These are phyloP conservation scores for Rhazya stricta DNA, from an alignment of 257 asterid species.

Conservation along the genomic window DNA sequence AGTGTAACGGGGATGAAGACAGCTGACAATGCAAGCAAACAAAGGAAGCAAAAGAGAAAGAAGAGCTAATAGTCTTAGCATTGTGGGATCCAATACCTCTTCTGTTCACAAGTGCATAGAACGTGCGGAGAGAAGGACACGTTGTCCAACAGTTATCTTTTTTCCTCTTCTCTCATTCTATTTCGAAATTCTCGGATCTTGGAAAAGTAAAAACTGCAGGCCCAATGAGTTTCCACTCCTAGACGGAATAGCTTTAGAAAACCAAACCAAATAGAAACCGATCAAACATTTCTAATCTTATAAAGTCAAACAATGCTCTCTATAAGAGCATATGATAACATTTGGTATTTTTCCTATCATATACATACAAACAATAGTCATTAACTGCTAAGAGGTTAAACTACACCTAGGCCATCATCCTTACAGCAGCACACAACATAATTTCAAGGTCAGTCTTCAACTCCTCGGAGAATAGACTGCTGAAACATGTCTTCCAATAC, in stretches of 20 bases:
- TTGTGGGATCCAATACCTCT: no score
- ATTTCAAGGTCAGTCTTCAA: background rate
- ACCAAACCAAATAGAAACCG: background rate
- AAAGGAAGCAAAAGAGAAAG: no score
- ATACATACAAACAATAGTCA: conserved; percentile 1
- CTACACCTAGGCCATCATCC: background rate
- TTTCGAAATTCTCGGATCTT: no score
- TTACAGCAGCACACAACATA: conserved; percentile 1
- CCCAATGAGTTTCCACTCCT: background rate
- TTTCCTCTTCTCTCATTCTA: no score
- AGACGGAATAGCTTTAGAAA: no score
- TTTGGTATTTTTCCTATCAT: background rate
- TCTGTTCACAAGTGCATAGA: no score
- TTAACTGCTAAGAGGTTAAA: conserved; percentile 5
- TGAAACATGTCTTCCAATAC: background rate
- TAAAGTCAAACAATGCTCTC: background rate
- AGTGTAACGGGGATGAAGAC: no score
- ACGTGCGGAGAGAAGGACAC: no score
- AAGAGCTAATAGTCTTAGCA: no score
- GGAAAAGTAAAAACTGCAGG: background rate
- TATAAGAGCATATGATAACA: background rate
- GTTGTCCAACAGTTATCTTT: no score
- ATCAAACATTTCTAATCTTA: background rate
- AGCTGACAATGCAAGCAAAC: no score
- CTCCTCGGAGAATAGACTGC: background rate